phyloP scores from a whole-genome alignment of 768 basidiomycete genomes.

The Rhizopogon sp. region DNA sequence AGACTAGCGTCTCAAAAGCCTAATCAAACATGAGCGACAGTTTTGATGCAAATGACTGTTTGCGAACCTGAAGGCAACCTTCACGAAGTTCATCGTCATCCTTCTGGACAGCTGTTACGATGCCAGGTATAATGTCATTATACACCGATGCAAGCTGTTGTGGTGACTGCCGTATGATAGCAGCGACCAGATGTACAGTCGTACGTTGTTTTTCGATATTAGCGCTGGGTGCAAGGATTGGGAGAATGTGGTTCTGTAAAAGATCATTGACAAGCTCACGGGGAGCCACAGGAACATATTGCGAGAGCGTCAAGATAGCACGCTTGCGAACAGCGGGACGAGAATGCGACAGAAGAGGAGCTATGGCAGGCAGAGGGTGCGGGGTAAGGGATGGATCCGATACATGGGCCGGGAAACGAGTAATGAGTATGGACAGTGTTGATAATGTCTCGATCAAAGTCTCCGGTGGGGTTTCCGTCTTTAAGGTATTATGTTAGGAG shows the following conservation, averaged over 20 bases:
- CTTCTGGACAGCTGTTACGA: conserved; percentile 61
- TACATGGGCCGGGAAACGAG: conserved; percentile 72
- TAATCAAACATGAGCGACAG: conserved; percentile 22
- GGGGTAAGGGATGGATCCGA: conserved; percentile 46
- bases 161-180: conserved; percentile 72
- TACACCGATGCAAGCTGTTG: conserved; percentile 58
- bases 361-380: conserved; percentile 61
- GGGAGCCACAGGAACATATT: conserved; percentile 73
- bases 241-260: conserved; percentile 53
- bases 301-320: conserved; percentile 80
- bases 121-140: conserved; percentile 59
- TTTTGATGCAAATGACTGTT: background rate
- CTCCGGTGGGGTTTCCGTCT: conserved; percentile 72
- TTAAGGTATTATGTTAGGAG: conserved; percentile 6
- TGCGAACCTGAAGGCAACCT: conserved; percentile 63
- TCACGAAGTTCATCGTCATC: conserved; percentile 86
- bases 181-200: conserved; percentile 73
- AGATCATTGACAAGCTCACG: conserved; percentile 58
- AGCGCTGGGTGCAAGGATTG: conserved; percentile 48
- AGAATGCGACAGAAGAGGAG: conserved; percentile 65
- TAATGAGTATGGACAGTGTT: conserved; percentile 84
- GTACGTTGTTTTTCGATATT: conserved; percentile 69
- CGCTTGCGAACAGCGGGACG: conserved; percentile 91
- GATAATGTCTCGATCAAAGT: conserved; percentile 79
- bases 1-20: conserved; percentile 81